Evolutionary conservation across 345 rosid species (phyloP).

Genomic region (Eucalyptus melliodora): DNA sequence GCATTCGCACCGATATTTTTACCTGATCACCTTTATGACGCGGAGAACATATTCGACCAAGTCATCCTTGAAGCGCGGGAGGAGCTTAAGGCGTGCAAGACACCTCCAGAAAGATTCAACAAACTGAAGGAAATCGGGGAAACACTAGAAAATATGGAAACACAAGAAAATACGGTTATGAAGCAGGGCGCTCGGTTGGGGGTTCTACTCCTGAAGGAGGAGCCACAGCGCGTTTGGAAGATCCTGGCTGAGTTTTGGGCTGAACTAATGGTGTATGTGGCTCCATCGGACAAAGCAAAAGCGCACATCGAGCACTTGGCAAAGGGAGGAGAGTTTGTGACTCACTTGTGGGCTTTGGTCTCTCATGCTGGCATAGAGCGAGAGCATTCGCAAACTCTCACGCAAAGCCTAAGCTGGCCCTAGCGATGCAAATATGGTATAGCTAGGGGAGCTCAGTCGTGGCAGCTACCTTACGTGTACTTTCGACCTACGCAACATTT

Average conservation of each 20-base stretch:
- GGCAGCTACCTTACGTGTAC: neutral
- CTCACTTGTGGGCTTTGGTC: neutral
- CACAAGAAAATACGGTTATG: neutral
- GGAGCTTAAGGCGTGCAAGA: neutral
- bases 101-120: fast-evolving
- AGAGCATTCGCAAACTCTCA: neutral
- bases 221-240: neutral
- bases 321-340: neutral
- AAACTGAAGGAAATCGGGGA: neutral
- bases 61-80: neutral
- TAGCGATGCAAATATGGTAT: neutral
- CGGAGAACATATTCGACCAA: too few relatives aligned
- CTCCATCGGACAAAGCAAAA: neutral
- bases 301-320: neutral
- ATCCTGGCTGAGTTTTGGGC: neutral
- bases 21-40: too few relatives aligned
- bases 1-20: too few relatives aligned
- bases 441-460: neutral
- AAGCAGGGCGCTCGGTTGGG: neutral
- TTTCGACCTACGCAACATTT: neutral
- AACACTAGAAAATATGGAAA: neutral
- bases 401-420: neutral
- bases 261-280: neutral
- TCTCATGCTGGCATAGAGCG: neutral
- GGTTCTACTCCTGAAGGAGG: neutral